Base-by-base conservation (phyloP, 306 rosid species). In the Hylodesmum podocarpum region DNA sequence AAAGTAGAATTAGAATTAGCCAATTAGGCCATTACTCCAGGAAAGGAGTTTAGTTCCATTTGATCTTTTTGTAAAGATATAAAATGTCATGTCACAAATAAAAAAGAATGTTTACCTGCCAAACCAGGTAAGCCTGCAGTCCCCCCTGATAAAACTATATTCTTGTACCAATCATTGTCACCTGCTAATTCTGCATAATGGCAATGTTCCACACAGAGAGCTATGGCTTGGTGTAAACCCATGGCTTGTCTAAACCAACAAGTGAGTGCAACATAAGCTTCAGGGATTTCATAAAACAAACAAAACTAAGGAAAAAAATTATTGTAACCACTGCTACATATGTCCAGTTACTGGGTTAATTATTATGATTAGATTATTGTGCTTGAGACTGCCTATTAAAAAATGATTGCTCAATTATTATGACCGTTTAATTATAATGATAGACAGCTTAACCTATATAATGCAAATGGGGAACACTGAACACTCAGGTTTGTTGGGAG, bases 141-240 rank as follows among this genome's bases (percentile, higher is more conserved):
- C 12, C 97, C 97, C 16, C 98, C 98, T 0, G 95, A 84, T 66
- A 94, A 82, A 55, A 94, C 89, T 33, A 94, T 84, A 64, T 89
- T 94, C 83, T 92, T 91, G 85, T 86, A 91, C 97, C 96, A 91
- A 75, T 87, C 72, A 74, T 72, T 80, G 73, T 92, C 96, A 0
- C 80, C 76, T 5, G 91, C 81, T 76, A 94, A 66, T 37, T 89
- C 90, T 11, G 93, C 95, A 58, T 66, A 83, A 81, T 85, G 84
- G 76, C 97, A 94, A 77, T 81, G 96, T 55, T 90, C 89, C 87
- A 94, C 88, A 63, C 98, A 92, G 73, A 88, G 97, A 68, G 91
- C 91, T 40, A 92, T 81, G 66, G 97, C 96, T 83, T 92, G 97
- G 84, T 90, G 98, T 82, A 94, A 83, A 67, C 96, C 93, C 95